Base-by-base conservation (phyloP, 495 filamentous ascomycete species). In the Aspergillus cavernicola region DNA sequence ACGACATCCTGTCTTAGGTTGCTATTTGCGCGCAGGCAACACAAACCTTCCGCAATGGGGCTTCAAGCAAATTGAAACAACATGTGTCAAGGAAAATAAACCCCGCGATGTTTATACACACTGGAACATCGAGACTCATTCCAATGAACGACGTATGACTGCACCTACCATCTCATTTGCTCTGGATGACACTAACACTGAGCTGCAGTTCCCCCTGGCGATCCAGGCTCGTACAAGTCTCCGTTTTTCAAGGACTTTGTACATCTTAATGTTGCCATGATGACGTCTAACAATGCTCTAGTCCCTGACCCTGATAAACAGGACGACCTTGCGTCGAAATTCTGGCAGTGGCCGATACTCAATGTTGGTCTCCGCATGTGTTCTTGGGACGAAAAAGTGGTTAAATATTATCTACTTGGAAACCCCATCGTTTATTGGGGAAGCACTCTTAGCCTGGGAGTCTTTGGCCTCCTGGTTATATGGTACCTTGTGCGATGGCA, bases 31-130 rank as follows among this genome's bases (percentile, higher is more conserved):
- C 50, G 93, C 93, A 50, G 95, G 92, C 57, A 98, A 96, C 61
- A 86, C 91, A 62, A 97, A 97, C 68, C 80, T 98, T 49, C 93
- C 93, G 19, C 93, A 97, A 64, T 98, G 93, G 93, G 93, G 93
- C 53, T 98, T 98, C 81, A 98, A 98, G 76, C 93, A 98, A 69
- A 97, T 97, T 60, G 93, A 98, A 73, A 90, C 91, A 20, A 96
- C 91, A 15, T 98, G 93, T 70, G 81, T 82, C 53, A 97, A 97
- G 76, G 85, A 88, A 58, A 97, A 97, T 74, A 92, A 92, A 62
- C 90, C 90, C 1, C 76, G 83, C 24, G 93, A 98, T 69, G 81
- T 90, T 53, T 97, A 95, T 66, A 97, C 93, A 11, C 93, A 98
- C 76, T 98, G 93, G 93, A 98, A 98, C 69, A 87, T 98, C 28